A percentile compares a stretch with the other conserved stretches of the same genome.
Evolutionary conservation across 1,284 basidiomycete species (phyloP).

Genomic region (Cryptococcus wingfieldii): DNA sequence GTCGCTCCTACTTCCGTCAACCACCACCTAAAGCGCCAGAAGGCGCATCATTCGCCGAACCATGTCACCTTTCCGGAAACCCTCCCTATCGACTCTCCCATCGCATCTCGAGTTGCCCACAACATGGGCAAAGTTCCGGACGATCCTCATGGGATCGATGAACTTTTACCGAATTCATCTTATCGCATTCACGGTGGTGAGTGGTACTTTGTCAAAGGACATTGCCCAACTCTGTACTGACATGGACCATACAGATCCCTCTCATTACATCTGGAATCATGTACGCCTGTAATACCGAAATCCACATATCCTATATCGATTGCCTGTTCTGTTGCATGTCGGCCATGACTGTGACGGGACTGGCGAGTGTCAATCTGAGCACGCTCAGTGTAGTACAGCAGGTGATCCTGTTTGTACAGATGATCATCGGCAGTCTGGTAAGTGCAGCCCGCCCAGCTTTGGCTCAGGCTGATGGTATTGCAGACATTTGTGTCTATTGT

Average conservation of each 20-base stretch:
- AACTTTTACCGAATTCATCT: slow-evolving; percentile 52
- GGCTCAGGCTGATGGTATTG: not conserved
- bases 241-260: slow-evolving; percentile 36
- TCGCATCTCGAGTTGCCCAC: slow-evolving; percentile 19
- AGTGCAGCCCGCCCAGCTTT: slow-evolving; percentile 12
- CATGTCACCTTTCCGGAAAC: slow-evolving; percentile 10
- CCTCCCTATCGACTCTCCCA: slow-evolving; percentile 11
- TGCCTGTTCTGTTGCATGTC: slow-evolving; percentile 52
- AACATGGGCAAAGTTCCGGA: slow-evolving; percentile 13
- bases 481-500: slow-evolving; percentile 45
- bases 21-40: not conserved
- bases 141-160: slow-evolving; percentile 23
- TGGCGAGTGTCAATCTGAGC: slow-evolving; percentile 52
- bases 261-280: slow-evolving; percentile 52
- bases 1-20: not conserved
- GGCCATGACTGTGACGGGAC: slow-evolving; percentile 54
- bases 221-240: not conserved
- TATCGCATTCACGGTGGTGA: slow-evolving; percentile 49
- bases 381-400: slow-evolving; percentile 52
- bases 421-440: slow-evolving; percentile 46
- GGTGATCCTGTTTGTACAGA: slow-evolving; percentile 49
- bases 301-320: slow-evolving; percentile 52
- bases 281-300: slow-evolving; percentile 43
- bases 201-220: slow-evolving; percentile 9
- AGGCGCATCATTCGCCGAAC: not conserved